Conservation (phyloP, 257 asterid species). For the Rauvolfia tetraphylla region DNA sequence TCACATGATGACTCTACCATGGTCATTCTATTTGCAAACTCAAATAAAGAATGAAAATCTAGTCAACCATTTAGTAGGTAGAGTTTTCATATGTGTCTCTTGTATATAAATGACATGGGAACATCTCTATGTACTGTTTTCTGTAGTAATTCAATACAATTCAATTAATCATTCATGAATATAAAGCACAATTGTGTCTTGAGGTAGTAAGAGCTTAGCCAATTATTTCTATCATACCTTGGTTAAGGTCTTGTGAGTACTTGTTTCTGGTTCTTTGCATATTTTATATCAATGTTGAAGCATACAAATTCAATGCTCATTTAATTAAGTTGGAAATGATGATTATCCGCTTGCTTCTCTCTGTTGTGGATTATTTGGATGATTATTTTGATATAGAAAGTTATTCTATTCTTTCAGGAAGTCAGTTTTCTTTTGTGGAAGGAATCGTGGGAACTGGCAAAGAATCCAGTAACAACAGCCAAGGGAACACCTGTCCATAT, state of each 20-base stretch:
- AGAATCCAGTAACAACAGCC: slow-evolving; percentile 69
- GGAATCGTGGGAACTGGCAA: slow-evolving; percentile 89
- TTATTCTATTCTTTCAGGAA: slow-evolving; percentile 43
- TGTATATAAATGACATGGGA: background rate
- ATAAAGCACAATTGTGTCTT: background rate
- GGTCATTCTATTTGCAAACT: background rate
- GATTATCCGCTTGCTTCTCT: background rate
- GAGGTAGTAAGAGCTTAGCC: background rate
- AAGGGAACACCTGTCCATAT: slow-evolving; percentile 76
- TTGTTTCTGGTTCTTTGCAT: background rate
- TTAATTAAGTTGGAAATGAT: background rate
- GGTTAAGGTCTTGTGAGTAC: background rate
- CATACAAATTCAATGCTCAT: background rate
- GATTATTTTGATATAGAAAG: background rate
- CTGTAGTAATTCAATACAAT: background rate
- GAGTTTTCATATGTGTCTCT: background rate
- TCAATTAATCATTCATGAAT: background rate
- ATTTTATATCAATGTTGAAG: background rate
- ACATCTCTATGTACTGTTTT: background rate
- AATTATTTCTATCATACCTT: background rate
- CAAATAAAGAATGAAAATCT: background rate
- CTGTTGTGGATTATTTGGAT: background rate
- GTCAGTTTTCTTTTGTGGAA: slow-evolving; percentile 79
- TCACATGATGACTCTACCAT: background rate
- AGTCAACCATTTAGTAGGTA: background rate